Base-by-base conservation (phyloP, 768 basidiomycete species). In the Leccinum fibrillosum region DNA sequence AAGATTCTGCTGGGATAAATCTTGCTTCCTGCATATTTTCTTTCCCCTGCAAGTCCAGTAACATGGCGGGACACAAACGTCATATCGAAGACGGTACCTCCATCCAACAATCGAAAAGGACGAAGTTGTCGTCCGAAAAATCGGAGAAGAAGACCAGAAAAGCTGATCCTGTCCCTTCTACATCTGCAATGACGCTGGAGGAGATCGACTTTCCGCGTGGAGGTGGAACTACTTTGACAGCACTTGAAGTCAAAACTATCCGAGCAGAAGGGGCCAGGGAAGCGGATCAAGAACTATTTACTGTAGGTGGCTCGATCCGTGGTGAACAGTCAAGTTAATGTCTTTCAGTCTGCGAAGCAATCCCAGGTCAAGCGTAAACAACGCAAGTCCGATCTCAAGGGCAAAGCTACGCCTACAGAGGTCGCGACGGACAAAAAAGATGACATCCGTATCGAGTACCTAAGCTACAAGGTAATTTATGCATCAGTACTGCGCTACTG, bases 131-230 rank as follows among this genome's bases (percentile, higher is more conserved):
- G 19, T 47, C 61, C 60, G 44, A 72, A 55, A 60, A 69, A 70
- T 50, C 62, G 59, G 58, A 69, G 65, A 59, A 48, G 53, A 72
- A 63, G 61, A 35, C 54, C 10, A 51, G 54, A 52, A 47, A 65
- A 61, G 62, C 66, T 19, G 71, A 74, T 19, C 57, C 74, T 10
- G 61, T 71, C 3, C 69, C 74, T 52, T 62, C 73, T 10, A 62
- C 70, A 28, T 77, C 80, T n/a, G 74, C 69, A 62, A 65, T 79
- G 56, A 72, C 77, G 35, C 60, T 78, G 10, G 86, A 93, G 39
- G 94, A 95, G 66, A 82, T 92, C 52, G 93, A 95, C 72, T 99
- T 98, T 74, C 95, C 95, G 57, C 86, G 96, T 64, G 97, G 96
- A 26, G 96, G 96, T 26, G 96, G 96, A 53, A 90, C 93, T 1